Base-by-base conservation (phyloP, 345 rosid genomes). In the Pistacia integerrima region DNA sequence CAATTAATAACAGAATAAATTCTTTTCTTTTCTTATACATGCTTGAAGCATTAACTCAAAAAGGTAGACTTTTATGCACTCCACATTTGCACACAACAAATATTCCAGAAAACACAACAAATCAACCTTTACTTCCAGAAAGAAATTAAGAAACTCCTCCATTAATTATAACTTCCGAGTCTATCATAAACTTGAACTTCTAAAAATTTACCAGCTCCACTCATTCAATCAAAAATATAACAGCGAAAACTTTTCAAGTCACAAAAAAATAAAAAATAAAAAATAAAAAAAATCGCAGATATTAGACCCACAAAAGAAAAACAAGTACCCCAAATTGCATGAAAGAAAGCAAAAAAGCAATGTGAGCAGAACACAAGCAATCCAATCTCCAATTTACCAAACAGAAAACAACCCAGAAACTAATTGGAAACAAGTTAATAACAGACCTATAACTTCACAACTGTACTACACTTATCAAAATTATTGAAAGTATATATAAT, bases 391-490 rank as follows among this genome's bases (percentile, higher is more conserved):
- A 17, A 74, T 36, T 64, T 22, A 52, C 38, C 69, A 35, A 63
- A 61, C 38, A 41, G 14, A 2, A 30, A 30, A 30, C 63, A n/a
- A 46, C 1, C 55, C 46, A 41, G 46, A 41, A 6, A 41, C 46
- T 41, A 41, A 41, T 0, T 41, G 46, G 46, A 41, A 41, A 41
- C 9, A 5, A 41, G 46, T 41, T 41, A 41, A 74, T 55, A 74
- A n/a, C 70, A 54, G 41, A 65, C 48, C 64, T 13, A 55, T 74
- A 64, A 55, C 33, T 52, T 55, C 54, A 41, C 51, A 74, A 52
- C 13, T 36, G 55, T 3, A 65, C 59, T 49, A 18, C 67, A 60
- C 30, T 41, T 57, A 58, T 41, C 49, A 20, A 70, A 11, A 14
- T 44, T 44, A 30, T 60, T 28, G 30, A 28, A 60, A 60, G 8